A percentile compares a stretch with the other conserved stretches of the same genome.
phyloP scores from a whole-genome alignment of 2,329 filamentous ascomycete genomes.

The Fusarium begoniae region DNA sequence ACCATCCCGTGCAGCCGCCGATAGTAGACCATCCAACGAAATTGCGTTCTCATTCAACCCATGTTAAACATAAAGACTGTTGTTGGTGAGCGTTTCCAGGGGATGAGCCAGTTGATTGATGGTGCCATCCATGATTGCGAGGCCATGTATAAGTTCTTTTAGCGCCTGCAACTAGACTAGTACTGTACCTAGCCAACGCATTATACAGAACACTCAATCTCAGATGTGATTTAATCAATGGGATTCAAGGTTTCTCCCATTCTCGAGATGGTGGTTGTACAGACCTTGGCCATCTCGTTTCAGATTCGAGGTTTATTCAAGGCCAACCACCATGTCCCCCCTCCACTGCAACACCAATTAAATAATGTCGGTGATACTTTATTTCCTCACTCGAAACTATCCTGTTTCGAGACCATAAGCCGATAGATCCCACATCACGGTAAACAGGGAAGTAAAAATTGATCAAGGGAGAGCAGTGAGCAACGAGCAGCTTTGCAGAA shows the following conservation, averaged over 20 bases:
- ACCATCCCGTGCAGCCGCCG: constrained; percentile 20
- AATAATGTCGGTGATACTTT: background rate
- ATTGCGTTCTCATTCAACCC: constrained; percentile 15
- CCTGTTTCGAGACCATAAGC: constrained; percentile 1
- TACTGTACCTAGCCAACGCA: background rate
- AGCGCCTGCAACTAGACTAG: background rate
- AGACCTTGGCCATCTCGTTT: constrained; percentile 20
- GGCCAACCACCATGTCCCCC: background rate
- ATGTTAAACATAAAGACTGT: constrained; percentile 9
- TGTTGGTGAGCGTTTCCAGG: background rate
- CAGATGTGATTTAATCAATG: background rate
- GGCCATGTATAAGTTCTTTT: background rate
- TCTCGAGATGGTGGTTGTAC: background rate
- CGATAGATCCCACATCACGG: constrained; percentile 8
- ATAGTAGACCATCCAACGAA: constrained; percentile 25
- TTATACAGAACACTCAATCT: constrained; percentile 1
- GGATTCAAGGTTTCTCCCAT: constrained; percentile 20
- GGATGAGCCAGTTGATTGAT: constrained; percentile 1
- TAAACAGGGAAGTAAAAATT: background rate
- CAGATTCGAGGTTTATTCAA: constrained; percentile 12
- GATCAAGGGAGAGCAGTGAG: background rate
- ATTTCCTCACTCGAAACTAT: background rate
- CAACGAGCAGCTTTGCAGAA: background rate
- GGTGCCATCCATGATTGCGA: constrained; percentile 13
- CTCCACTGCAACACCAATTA: constrained; percentile 5